These are phyloP conservation scores for Jaenimonas drosophilae DNA, from an alignment of 208 protist genomes.

Conservation along the genomic window DNA sequence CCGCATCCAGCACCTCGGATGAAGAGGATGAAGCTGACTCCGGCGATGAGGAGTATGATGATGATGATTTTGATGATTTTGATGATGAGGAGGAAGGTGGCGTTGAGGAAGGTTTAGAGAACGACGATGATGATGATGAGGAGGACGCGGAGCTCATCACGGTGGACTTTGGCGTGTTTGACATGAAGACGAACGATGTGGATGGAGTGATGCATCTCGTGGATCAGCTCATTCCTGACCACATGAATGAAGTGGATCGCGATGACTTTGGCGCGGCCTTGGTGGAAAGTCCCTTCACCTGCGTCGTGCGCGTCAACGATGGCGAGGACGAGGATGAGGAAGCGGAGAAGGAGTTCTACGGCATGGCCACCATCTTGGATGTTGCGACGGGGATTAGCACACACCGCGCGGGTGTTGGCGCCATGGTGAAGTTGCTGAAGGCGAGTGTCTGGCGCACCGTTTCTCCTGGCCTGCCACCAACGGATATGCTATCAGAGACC, in stretches of 20 bases:
- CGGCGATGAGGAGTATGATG: neutral
- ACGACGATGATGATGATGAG: constrained; percentile 11
- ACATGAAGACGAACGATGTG: constrained; percentile 56
- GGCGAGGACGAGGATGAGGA: constrained; percentile 28
- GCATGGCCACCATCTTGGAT: constrained; percentile 59
- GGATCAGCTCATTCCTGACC: constrained; percentile 75
- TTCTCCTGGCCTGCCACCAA: constrained; percentile 47
- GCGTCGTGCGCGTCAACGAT: constrained; percentile 53
- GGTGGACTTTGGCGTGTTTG: constrained; percentile 86
- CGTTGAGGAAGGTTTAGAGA: constrained; percentile 22
- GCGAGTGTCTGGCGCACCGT: constrained; percentile 54
- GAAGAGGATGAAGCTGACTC: neutral
- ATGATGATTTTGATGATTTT: constrained; percentile 4
- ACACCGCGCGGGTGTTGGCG: constrained; percentile 20
- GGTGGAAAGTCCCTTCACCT: constrained; percentile 54
- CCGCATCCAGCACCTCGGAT: neutral
- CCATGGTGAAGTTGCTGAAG: constrained; percentile 41
- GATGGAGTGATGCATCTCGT: constrained; percentile 74
- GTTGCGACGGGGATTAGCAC: constrained; percentile 28
- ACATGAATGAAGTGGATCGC: constrained; percentile 81
- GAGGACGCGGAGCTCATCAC: constrained; percentile 31
- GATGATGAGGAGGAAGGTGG: constrained; percentile 15
- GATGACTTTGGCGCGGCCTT: constrained; percentile 59
- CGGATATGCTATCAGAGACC: constrained; percentile 34
- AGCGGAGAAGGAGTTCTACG: constrained; percentile 75